Evolutionary conservation across 768 basidiomycete species (phyloP).

Genomic region (Mycena olivaceomarginata): DNA sequence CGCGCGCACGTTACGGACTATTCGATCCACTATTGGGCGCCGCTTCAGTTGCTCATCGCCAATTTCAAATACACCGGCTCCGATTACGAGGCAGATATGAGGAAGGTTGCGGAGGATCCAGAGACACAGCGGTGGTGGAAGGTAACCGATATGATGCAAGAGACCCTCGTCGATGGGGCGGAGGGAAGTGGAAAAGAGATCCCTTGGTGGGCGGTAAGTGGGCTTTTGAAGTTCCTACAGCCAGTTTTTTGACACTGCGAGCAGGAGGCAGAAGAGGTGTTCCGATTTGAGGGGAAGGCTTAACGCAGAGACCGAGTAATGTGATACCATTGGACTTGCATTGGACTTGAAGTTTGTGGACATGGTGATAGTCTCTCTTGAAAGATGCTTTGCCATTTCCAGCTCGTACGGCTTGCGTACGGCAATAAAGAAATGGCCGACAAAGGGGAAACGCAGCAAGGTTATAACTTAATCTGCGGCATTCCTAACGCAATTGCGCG

Average conservation of each 20-base stretch:
- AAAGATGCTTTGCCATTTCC: no score
- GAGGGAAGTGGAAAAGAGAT: conserved; percentile 79
- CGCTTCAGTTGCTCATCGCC: conserved; percentile 82
- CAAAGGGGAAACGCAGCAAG: no score
- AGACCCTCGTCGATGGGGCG: conserved; percentile 83
- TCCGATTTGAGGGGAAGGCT: conserved; percentile 74
- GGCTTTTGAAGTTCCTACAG: background rate
- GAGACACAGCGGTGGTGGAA: conserved; percentile 89
- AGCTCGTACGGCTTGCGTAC: no score
- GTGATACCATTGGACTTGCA: no score
- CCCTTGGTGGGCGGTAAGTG: conserved; percentile 82
- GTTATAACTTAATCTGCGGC: no score
- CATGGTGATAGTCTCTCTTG: no score
- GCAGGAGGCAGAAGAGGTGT: conserved; percentile 79
- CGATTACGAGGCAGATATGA: conserved; percentile 83
- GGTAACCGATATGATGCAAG: conserved; percentile 86
- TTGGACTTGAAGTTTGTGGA: no score
- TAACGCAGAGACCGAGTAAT: background rate
- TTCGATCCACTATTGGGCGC: conserved; percentile 82
- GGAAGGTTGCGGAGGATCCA: conserved; percentile 74
- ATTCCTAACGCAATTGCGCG: no score
- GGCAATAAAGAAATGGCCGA: no score
- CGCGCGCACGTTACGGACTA: conserved; percentile 84
- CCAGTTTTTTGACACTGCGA: background rate
- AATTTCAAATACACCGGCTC: conserved; percentile 84